These are phyloP conservation scores for Fusarium subglutinans DNA, from an alignment of 2,329 filamentous ascomycete species.

Conservation along the genomic window DNA sequence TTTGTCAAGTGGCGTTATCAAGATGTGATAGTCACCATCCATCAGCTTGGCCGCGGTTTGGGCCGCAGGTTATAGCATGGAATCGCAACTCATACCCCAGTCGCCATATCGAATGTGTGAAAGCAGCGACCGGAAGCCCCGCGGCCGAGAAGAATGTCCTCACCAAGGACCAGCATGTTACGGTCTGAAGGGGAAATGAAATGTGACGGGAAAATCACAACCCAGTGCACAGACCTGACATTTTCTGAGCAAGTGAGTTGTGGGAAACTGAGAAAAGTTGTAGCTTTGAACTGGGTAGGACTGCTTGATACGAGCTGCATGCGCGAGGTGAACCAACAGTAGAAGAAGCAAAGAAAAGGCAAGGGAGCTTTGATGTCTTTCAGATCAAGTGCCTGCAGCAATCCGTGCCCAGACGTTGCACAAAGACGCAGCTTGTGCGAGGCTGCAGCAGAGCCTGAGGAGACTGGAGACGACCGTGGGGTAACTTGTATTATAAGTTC, in stretches of 20 bases:
- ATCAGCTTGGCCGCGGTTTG: conserved; percentile 38
- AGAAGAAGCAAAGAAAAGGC: conserved; percentile 4
- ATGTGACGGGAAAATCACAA: conserved; percentile 22
- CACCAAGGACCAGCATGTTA: conserved; percentile 21
- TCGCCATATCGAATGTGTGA: conserved; percentile 20
- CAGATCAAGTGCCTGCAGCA: conserved; percentile 26
- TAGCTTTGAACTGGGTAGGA: conserved; percentile 28
- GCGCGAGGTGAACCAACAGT: conserved; percentile 10
- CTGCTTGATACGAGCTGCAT: conserved; percentile 39
- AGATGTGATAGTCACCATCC: conserved; percentile 28
- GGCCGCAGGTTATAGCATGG: conserved; percentile 36
- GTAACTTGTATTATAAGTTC: conserved; percentile 21
- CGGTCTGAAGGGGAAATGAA: conserved; percentile 17
- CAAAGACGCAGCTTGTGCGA: conserved; percentile 16
- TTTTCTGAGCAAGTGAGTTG: conserved; percentile 7
- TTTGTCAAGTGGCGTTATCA: conserved; percentile 34
- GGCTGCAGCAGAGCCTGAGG: conserved; percentile 24
- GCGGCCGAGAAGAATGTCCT: conserved; percentile 24
- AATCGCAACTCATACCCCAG: conserved; percentile 17
- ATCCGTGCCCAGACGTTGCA: conserved; percentile 14
- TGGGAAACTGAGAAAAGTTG: not conserved
- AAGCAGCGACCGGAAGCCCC: conserved; percentile 27
- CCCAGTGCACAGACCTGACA: not conserved
- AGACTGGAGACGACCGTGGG: conserved; percentile 15
- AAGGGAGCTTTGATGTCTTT: conserved; percentile 19